A percentile compares a stretch with the other conserved stretches of the same genome.
Conservation (phyloP, 2,329 filamentous ascomycete species). For the Cordyceps militaris region DNA sequence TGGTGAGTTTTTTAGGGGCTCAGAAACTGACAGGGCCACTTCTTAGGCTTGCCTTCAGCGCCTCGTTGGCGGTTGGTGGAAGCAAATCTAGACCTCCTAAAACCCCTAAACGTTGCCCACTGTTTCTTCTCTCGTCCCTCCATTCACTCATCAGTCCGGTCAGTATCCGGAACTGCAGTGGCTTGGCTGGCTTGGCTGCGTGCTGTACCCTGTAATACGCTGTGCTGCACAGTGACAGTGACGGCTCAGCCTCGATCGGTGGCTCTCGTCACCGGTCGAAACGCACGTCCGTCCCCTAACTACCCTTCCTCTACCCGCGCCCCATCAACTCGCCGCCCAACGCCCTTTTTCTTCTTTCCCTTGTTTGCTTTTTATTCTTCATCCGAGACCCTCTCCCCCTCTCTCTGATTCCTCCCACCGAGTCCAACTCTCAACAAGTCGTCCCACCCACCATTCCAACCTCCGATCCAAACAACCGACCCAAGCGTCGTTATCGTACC, state of each 20-base stretch:
- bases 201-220: no score
- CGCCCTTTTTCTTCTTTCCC: background rate
- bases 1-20: no score
- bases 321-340: background rate
- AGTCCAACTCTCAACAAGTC: background rate
- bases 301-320: background rate
- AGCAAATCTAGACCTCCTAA: no score
- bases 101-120: background rate
- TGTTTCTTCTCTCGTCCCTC: background rate
- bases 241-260: no score
- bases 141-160: background rate
- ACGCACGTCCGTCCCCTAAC: no score
- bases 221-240: no score
- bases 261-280: background rate
- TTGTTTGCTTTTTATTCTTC: background rate
- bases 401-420: background rate
- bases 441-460: background rate
- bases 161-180: background rate
- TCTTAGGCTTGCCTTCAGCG: no score
- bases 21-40: no score
- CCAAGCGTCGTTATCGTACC: no score
- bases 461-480: no score
- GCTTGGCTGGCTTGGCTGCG: no score
- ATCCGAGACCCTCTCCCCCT: background rate
- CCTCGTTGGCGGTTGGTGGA: no score